phyloP scores from a whole-genome alignment of 2,329 filamentous ascomycete species.

The Gnomoniopsis sp. region DNA sequence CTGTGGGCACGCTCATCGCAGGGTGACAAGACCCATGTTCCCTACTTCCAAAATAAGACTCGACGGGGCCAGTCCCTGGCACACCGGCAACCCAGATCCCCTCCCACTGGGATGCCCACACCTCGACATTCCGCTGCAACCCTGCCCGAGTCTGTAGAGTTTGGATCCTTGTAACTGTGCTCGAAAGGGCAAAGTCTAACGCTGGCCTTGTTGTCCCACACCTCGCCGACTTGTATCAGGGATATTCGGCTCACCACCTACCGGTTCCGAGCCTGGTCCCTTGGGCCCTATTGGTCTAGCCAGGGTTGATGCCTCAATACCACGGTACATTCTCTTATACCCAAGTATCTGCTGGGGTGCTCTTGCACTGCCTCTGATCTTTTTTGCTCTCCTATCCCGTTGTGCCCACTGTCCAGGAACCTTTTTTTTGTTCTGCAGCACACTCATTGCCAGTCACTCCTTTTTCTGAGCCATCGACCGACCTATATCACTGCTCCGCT shows the following conservation, averaged over 20 bases:
- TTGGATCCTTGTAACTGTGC: constrained; percentile 34
- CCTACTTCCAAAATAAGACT: constrained; percentile 29
- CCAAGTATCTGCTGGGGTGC: constrained; percentile 35
- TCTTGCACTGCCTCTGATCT: constrained; percentile 44
- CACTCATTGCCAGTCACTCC: constrained; percentile 46
- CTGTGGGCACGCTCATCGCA: constrained; percentile 23
- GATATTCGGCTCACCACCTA: constrained; percentile 48
- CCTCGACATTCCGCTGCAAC: constrained; percentile 40
- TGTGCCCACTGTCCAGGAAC: constrained; percentile 27
- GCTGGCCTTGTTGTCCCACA: constrained; percentile 32
- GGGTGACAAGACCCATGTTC: constrained; percentile 27
- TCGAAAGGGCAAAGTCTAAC: constrained; percentile 36
- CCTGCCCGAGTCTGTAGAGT: constrained; percentile 26
- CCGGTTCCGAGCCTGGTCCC: constrained; percentile 44
- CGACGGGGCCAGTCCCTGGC: constrained; percentile 26
- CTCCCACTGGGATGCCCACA: constrained; percentile 32
- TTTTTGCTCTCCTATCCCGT: constrained; percentile 39
- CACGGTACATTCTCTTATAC: constrained; percentile 48
- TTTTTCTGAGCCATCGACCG: constrained; percentile 32
- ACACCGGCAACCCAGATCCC: constrained; percentile 29
- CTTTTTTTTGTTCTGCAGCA: constrained; percentile 28
- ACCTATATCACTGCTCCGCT: constrained; percentile 35
- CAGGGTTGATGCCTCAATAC: constrained; percentile 38
- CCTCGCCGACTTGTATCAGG: constrained; percentile 31
- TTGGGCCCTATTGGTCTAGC: constrained; percentile 35